Conservation (phyloP, 495 filamentous ascomycete species). For the Sabuloglossum arenarium region DNA sequence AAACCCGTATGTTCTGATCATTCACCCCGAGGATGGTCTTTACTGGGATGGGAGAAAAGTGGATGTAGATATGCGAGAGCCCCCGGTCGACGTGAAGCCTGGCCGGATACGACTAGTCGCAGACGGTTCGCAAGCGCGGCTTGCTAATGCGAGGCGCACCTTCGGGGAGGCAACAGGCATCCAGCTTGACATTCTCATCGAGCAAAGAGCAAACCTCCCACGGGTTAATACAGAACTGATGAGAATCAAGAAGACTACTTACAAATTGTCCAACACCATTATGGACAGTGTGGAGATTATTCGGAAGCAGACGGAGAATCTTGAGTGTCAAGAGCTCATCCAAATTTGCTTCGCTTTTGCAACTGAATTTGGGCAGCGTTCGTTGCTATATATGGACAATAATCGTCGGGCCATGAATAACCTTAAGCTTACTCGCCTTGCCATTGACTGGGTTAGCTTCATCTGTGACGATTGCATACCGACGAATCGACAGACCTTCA, state of each 20-base stretch:
- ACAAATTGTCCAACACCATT: conserved; percentile 93
- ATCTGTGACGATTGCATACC: conserved; percentile 93
- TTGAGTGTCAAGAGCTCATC: conserved; percentile 87
- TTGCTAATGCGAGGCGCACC: conserved; percentile 53
- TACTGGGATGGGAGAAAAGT: conserved; percentile 67
- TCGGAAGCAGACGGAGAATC: conserved; percentile 55
- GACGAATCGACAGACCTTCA: conserved; percentile 87
- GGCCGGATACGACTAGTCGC: conserved; percentile 79
- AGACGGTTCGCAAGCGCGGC: conserved; percentile 59
- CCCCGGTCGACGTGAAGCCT: conserved; percentile 64
- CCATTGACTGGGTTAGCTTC: conserved; percentile 92
- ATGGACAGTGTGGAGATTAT: conserved; percentile 97
- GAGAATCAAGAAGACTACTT: conserved; percentile 88
- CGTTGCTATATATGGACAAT: conserved; percentile 77
- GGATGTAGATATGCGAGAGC: conserved; percentile 46
- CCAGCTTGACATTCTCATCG: conserved; percentile 68
- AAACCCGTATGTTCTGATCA: conserved; percentile 62
- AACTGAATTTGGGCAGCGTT: conserved; percentile 91
- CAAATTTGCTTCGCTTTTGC: conserved; percentile 99
- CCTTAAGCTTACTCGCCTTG: conserved; percentile 73
- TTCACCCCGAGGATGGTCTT: conserved; percentile 60
- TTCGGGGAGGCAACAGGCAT: conserved; percentile 60
- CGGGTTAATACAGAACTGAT: conserved; percentile 82
- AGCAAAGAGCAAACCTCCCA: conserved; percentile 78
- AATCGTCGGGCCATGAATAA: conserved; percentile 93